A percentile compares a stretch with the other conserved stretches of the same genome.
Conservation (phyloP, 2,329 filamentous ascomycete species). For the Aspergillus quadrilineatus region DNA sequence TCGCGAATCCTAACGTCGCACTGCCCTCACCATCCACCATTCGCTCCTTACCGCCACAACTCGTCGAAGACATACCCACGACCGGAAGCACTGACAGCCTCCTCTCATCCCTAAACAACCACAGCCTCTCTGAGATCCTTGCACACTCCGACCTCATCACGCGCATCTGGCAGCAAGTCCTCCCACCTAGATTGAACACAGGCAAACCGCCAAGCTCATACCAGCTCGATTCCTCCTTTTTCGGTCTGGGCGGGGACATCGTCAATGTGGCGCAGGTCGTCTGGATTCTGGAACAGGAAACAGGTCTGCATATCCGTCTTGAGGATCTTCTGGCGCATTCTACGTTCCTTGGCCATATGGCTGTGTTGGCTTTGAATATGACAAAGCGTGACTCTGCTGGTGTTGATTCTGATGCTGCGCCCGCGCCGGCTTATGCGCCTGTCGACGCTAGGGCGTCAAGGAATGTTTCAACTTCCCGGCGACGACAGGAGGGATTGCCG, state of each 20-base stretch:
- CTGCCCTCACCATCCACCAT: constrained; percentile 36
- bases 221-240: constrained; percentile 44
- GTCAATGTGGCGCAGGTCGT: constrained; percentile 42
- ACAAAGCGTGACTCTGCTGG: constrained; percentile 20
- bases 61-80: constrained; percentile 28
- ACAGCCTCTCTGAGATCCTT: constrained; percentile 40
- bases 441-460: neutral
- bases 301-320: constrained; percentile 35
- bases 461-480: neutral
- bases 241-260: constrained; percentile 43
- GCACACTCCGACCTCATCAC: constrained; percentile 42
- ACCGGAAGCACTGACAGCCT: constrained; percentile 27
- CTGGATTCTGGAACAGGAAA: constrained; percentile 44
- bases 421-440: neutral
- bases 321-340: constrained; percentile 44
- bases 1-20: constrained; percentile 34
- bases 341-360: constrained; percentile 44
- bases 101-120: constrained; percentile 37
- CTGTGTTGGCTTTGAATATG: constrained; percentile 32
- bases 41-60: constrained; percentile 32
- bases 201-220: constrained; percentile 22
- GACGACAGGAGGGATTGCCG: neutral
- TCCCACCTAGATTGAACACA: constrained; percentile 27
- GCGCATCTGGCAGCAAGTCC: constrained; percentile 42
- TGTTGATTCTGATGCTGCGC: constrained; percentile 12